A percentile compares a stretch with the other conserved stretches of the same genome.
These are phyloP conservation scores for Phytophthora capsici DNA, from an alignment of 352 stramenopile genomes.

Conservation along the genomic window DNA sequence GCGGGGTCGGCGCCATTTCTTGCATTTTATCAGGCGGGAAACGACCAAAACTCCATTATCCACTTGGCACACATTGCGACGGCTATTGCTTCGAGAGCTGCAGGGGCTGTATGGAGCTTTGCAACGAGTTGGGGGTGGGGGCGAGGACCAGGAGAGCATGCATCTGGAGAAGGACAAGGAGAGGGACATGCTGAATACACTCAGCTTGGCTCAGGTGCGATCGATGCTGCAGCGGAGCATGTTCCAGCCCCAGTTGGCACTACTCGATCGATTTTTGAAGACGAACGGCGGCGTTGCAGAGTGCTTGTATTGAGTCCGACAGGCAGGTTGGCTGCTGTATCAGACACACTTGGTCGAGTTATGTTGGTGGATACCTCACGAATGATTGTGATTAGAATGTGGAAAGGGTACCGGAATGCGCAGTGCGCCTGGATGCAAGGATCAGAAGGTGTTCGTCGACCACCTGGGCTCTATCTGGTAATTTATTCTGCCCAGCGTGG, in stretches of 20 bases:
- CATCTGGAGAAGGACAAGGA: slow-evolving; percentile 18
- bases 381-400: slow-evolving; percentile 87
- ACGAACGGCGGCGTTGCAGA: slow-evolving; percentile 61
- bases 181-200: slow-evolving; percentile 28
- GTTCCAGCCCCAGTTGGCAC: slow-evolving; percentile 67
- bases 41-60: slow-evolving; percentile 89
- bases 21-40: slow-evolving; percentile 84
- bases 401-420: slow-evolving; percentile 88
- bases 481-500: slow-evolving; percentile 87
- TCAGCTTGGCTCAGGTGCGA: slow-evolving; percentile 34
- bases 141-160: slow-evolving; percentile 8
- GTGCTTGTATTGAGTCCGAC: slow-evolving; percentile 75
- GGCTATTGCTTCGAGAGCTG: slow-evolving; percentile 76
- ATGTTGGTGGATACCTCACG: slow-evolving; percentile 78
- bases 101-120: slow-evolving; percentile 83
- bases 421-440: slow-evolving; percentile 87
- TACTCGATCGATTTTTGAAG: slow-evolving; percentile 63
- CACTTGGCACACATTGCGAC: slow-evolving; percentile 87
- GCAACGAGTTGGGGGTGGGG: slow-evolving; percentile 84
- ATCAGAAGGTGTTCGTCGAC: slow-evolving; percentile 50
- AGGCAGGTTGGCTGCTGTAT: slow-evolving; percentile 69
- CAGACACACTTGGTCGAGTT: slow-evolving; percentile 79
- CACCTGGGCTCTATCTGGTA: slow-evolving; percentile 75
- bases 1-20: slow-evolving; percentile 73
- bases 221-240: slow-evolving; percentile 71